A percentile compares a stretch with the other conserved stretches of the same genome.
Evolutionary conservation across 2,329 filamentous ascomycete species (phyloP).

Genomic region (Colletotrichum viniferum): DNA sequence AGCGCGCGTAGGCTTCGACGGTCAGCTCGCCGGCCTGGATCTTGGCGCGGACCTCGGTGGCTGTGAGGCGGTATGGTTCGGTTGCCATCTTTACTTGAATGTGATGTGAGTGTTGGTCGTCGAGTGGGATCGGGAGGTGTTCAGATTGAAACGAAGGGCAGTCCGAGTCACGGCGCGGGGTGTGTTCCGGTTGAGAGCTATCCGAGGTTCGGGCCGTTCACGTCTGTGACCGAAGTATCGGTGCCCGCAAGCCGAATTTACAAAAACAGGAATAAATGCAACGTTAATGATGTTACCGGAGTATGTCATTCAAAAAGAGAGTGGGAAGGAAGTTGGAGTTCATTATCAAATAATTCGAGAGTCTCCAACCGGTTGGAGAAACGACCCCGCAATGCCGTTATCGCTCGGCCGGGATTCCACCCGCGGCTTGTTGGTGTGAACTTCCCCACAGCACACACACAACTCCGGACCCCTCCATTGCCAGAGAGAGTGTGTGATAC

Average conservation of each 20-base stretch:
- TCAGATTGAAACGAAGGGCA: neutral
- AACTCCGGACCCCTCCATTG: neutral
- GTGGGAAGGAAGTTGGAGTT: neutral
- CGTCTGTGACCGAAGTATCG: neutral
- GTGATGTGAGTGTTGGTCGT: accelerated
- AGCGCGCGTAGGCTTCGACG: slow-evolving; percentile 52
- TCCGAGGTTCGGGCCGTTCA: neutral
- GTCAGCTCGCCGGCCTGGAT: slow-evolving; percentile 46
- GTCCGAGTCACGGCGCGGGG: neutral
- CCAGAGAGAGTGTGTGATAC: neutral
- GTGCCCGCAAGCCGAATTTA: neutral
- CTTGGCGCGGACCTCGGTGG: slow-evolving; percentile 41
- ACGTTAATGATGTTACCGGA: accelerated
- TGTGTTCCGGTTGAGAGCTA: neutral
- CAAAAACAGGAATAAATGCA: neutral
- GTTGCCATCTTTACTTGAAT: neutral
- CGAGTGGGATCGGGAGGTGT: neutral
- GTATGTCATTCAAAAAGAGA: neutral
- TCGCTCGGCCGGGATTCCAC: neutral
- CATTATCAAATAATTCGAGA: neutral
- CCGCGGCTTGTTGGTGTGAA: neutral
- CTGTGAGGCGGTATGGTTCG: slow-evolving; percentile 35
- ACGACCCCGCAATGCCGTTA: slow-evolving; percentile 7
- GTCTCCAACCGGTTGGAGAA: neutral
- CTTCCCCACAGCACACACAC: neutral